phyloP scores from a whole-genome alignment of 1,284 basidiomycete genomes.

The Cutaneotrichosporon cutaneum region DNA sequence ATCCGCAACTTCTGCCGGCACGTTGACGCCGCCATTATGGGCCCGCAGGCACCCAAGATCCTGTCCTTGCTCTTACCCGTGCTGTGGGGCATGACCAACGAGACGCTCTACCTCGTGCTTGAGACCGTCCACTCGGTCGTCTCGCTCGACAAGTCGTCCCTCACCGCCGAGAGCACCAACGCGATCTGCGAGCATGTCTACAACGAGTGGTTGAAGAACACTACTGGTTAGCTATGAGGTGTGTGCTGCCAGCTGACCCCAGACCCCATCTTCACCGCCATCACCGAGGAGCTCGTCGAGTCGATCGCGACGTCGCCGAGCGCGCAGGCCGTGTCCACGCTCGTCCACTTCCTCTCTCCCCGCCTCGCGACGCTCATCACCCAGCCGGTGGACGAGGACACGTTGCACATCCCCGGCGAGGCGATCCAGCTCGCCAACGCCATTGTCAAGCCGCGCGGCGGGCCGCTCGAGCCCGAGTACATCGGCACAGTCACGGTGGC shows the following conservation, averaged over 20 bases:
- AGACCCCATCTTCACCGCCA: constrained; percentile 87
- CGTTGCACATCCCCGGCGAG: constrained; percentile 66
- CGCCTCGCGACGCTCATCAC: constrained; percentile 67
- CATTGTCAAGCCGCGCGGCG: constrained; percentile 63
- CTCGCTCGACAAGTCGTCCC: constrained; percentile 69
- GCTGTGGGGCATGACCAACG: constrained; percentile 73
- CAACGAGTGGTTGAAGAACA: constrained; percentile 78
- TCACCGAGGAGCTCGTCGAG: constrained; percentile 77
- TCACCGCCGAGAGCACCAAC: constrained; percentile 64
- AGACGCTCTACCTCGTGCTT: constrained; percentile 85
- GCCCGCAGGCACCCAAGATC: constrained; percentile 69
- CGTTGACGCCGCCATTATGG: constrained; percentile 57
- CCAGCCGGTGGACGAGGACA: constrained; percentile 59
- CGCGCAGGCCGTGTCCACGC: constrained; percentile 43
- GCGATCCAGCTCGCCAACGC: constrained; percentile 78
- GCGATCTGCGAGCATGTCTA: constrained; percentile 66
- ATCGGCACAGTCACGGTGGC: constrained; percentile 70
- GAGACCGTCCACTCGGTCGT: constrained; percentile 79
- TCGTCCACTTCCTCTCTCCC: constrained; percentile 72
- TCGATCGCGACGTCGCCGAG: constrained; percentile 62
- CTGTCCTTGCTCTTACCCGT: constrained; percentile 83
- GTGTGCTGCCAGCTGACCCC: constrained; percentile 13
- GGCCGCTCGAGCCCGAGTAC: constrained; percentile 71
- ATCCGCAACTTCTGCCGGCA: constrained; percentile 68
- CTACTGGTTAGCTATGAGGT: constrained; percentile 64